Conservation (phyloP, 2,329 filamentous ascomycete species). For the Aphanocladium album region DNA sequence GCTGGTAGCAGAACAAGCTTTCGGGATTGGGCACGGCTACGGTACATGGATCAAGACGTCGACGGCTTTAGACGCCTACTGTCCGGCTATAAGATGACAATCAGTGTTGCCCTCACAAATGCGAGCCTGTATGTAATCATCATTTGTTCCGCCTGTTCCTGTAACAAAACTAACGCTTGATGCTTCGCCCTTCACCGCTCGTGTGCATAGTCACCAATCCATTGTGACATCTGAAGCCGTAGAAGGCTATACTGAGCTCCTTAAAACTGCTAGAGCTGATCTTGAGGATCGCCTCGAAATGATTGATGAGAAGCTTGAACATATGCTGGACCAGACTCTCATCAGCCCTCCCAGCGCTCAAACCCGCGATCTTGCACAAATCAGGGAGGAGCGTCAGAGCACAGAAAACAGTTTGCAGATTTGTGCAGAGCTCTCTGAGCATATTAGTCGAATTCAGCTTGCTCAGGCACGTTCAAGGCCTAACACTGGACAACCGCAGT, state of each 20-base stretch:
- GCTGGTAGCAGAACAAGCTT: conserved; percentile 30
- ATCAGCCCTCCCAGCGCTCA: neutral
- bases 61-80: conserved; percentile 35
- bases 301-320: conserved; percentile 16
- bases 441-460: conserved; percentile 18
- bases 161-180: neutral
- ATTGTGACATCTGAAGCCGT: conserved; percentile 12
- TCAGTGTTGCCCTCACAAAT: conserved; percentile 18
- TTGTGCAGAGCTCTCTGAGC: conserved; percentile 18
- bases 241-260: conserved; percentile 11
- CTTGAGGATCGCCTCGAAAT: conserved; percentile 15
- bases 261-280: conserved; percentile 14
- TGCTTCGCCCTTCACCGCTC: neutral
- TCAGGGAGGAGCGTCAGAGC: conserved; percentile 18
- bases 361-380: conserved; percentile 10
- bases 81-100: conserved; percentile 33
- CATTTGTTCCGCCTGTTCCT: neutral
- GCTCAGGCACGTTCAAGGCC: neutral
- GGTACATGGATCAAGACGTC: conserved; percentile 40
- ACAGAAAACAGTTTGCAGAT: conserved; percentile 19
- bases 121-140: conserved; percentile 18
- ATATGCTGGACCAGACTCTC: conserved; percentile 1
- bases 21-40: conserved; percentile 39
- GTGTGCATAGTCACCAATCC: conserved; percentile 9
- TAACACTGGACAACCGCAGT: neutral